Evolutionary conservation across 768 basidiomycete genomes (phyloP).

Genomic region (Flagelloscypha sp.): DNA sequence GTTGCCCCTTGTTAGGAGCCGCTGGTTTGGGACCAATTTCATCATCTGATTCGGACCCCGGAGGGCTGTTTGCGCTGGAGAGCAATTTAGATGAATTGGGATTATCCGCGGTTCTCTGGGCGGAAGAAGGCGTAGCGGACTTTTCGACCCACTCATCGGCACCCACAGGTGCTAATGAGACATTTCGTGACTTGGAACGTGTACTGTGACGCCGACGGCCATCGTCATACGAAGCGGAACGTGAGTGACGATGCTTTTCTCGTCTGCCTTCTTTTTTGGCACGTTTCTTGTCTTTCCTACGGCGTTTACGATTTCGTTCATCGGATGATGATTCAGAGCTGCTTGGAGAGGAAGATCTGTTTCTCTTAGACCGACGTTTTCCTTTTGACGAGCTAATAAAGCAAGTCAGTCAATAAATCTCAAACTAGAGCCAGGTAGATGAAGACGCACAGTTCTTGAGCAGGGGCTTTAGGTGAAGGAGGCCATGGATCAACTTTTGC

Average conservation of each 20-base stretch:
- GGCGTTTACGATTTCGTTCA: conserved; percentile 47
- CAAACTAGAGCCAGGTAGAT: not conserved
- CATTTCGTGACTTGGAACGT: conserved; percentile 11
- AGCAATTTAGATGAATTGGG: conserved; percentile 12
- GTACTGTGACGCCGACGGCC: conserved; percentile 20
- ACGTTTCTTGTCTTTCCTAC: conserved; percentile 38
- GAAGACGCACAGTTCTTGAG: conserved; percentile 44
- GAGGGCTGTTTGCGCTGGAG: conserved; percentile 5
- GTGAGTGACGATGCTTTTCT: conserved; percentile 26
- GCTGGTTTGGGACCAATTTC: conserved; percentile 79
- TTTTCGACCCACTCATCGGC: conserved; percentile 66
- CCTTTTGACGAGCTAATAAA: conserved; percentile 46
- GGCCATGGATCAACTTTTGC: conserved; percentile 69
- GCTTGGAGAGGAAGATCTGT: conserved; percentile 39
- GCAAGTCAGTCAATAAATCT: conserved; percentile 1
- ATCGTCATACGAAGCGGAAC: conserved; percentile 24
- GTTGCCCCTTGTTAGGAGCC: conserved; percentile 36
- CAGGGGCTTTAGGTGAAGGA: conserved; percentile 62
- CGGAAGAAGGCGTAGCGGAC: conserved; percentile 21
- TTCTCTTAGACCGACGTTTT: conserved; percentile 50
- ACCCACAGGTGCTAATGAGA: conserved; percentile 17
- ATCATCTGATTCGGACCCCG: conserved; percentile 49
- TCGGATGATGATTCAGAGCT: conserved; percentile 44
- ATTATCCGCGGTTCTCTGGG: conserved; percentile 10
- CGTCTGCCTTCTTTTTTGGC: conserved; percentile 30